phyloP scores from a whole-genome alignment of 1,139 yeast species.

The Blastobotrys capitulatus region DNA sequence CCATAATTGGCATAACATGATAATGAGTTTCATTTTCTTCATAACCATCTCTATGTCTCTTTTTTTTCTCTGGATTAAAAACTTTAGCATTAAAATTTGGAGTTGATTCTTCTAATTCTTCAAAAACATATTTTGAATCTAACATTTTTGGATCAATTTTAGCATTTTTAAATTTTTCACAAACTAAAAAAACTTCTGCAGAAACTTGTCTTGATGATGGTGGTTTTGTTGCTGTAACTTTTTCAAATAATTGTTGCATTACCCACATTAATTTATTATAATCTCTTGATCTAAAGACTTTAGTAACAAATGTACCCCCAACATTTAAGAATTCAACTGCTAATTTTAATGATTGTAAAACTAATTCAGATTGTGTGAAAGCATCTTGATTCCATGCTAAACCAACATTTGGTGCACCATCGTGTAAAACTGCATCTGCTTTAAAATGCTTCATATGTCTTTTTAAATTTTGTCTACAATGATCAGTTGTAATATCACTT shows the following conservation, averaged over 20 bases:
- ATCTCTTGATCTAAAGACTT: conserved; percentile 95
- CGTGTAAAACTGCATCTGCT: conserved; percentile 96
- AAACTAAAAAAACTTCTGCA: conserved; percentile 96
- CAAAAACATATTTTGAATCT: conserved; percentile 91
- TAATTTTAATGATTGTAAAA: conserved; percentile 83
- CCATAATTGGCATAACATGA: conserved; percentile 69
- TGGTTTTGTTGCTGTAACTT: conserved; percentile 97
- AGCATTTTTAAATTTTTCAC: conserved; percentile 92
- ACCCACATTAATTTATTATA: conserved; percentile 97
- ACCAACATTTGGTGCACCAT: conserved; percentile 99
- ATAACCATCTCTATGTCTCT: conserved; percentile 92
- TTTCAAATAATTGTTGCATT: conserved; percentile 89
- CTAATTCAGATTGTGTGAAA: conserved; percentile 93
- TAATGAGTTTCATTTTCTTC: conserved; percentile 87
- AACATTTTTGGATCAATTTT: conserved; percentile 86
- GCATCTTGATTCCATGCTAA: conserved; percentile 99
- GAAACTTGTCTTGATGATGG: conserved; percentile 98
- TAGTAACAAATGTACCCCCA: conserved; percentile 97
- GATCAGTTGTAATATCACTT: conserved; percentile 96
- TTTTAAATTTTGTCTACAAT: conserved; percentile 87
- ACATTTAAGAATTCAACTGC: conserved; percentile 91
- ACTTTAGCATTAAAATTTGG: conserved; percentile 82
- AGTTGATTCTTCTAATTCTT: conserved; percentile 68
- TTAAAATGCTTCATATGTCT: conserved; percentile 99
- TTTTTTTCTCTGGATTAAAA: conserved; percentile 87